Base-by-base conservation (phyloP, 1,284 basidiomycete genomes). In the Grifola frondosa region DNA sequence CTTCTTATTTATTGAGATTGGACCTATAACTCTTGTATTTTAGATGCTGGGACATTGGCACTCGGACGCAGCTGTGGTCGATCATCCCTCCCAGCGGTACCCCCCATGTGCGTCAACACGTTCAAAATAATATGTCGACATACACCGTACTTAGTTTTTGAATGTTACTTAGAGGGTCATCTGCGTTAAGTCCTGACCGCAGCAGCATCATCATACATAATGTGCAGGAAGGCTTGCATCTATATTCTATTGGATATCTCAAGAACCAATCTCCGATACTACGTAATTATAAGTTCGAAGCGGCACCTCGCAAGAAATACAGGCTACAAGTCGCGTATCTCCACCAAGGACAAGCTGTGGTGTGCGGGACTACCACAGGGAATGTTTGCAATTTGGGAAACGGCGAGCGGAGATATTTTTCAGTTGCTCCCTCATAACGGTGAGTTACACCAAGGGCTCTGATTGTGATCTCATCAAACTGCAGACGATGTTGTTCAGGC, bases 381-480 rank as follows among this genome's bases (percentile, higher is more conserved):
- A 39, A 21, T 15, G 37, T 39, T 13, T 39, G 25, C 16, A n/a
- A 30, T 39, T 4, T 39, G 37, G 37, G n/a, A 39, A 15, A 28
- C 25, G 10, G 4, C 17, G 5, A 30, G 26, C 11, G 37, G 37
- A 29, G 37, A 39, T 13, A 19, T 22, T 3, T 39, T 30, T 13
- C 37, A 39, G 17, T 6, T 8, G 17, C 37, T 39, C 9, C n/a
- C 25, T 8, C 37, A 39, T 13, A 12, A 30, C 8, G 37, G 37
- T 39, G 16, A 6, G 26, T 22, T 8, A 9, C 19, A 8, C 8
- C 15, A 32, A 9, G 8, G 30, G 7, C 15, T 8, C 30, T 32
- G 7, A 8, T 8, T 9, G 15, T n/a, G 15, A n/a, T 9, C 30
- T 8, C 7, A 32, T 32, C 19, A 10, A 9, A n/a, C n/a, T n/a